Base-by-base conservation (phyloP, 2,329 filamentous ascomycete species). In the Penicillium sp. region DNA sequence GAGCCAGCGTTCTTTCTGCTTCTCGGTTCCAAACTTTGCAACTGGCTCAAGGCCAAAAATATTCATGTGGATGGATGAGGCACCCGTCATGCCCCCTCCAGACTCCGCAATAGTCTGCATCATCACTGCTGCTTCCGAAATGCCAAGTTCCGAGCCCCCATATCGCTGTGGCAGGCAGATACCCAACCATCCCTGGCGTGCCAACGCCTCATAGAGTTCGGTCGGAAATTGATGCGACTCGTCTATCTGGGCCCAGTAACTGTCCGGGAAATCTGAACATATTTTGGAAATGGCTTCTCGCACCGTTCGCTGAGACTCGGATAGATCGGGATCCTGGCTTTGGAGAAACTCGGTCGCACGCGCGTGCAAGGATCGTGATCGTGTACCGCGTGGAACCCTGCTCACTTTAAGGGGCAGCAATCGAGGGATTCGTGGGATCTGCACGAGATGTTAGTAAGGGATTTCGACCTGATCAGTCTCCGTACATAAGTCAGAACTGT, bases 221-320 rank as follows among this genome's bases (percentile, higher is more conserved):
- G 65, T 56, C 0, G 77, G 76, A 63, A 75, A 78, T 50, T 67
- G 56, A 45, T 75, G 66, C 32, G 64, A 63, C 29, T 69, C 65
- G 56, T 79, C 77, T 24, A 69, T 63, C 1, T 69, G 60, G 6
- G 71, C 65, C 77, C 77, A 79, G 68, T 79, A 79, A 43, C 67
- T 63, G 52, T 79, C 74, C 3, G 74, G 66, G 57, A 76, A 80
- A 26, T 69, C 63, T 13, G 72, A 64, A 62, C 75, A 78, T 43
- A 80, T 76, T 53, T 77, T 78, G 22, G 70, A 60, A 39, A 80
- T 77, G 4, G 76, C 70, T 51, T 76, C 73, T 35, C 77, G 75
- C 6, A 81, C 76, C 18, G 60, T 65, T 42, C 50, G 53, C 34
- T 68, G 64, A 1, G 60, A 64, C 8, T 65, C 64, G 38, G 58